Base-by-base conservation (phyloP, 2,329 filamentous ascomycete genomes). In the Alternaria arbusti region DNA sequence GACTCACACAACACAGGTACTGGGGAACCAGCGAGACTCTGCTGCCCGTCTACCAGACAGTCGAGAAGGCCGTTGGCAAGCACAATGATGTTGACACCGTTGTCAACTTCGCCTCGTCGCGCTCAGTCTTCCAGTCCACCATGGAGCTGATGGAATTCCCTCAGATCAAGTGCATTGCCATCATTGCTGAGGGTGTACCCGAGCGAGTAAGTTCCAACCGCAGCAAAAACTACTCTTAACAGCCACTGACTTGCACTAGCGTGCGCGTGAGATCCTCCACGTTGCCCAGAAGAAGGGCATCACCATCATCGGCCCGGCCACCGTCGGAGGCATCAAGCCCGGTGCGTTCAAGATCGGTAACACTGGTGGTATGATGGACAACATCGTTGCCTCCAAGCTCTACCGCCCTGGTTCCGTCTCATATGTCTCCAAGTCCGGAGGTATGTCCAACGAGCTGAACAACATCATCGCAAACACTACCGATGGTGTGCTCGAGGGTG, bases 291-390 rank as follows among this genome's bases (percentile, higher is more conserved):
- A 97, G 89, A 99, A 98, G 91, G 95, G 95, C 69, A 91, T 99
- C 81, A 97, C 94, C 83, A 99, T 99, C 83, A 97, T 99, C 80
- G 96, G 96, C 71, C 96, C 96, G 70, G 96, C 96, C 76, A 99
- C 96, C 60, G 96, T 99, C 68, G 96, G 96, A 89, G 96, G 96
- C 79, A 98, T 99, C 86, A 99, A 98, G 90, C 96, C 96, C 68
- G 96, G 96, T 83, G 93, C 92, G 82, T 99, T 95, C 92, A 99
- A 98, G 90, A 99, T 99, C 72, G 96, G 96, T 82, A 99, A 99
- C 89, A 99, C 96, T 78, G 96, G 96, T 89, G 96, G 96, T 84
- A 99, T 99, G 96, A 99, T 99, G 96, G 96, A 99, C 89, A 99
- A 99, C 89, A 99, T 99, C 78, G 96, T 99, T 70, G 94, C 96